These are phyloP conservation scores for Tubosaeta sp. DNA, from an alignment of 768 basidiomycete genomes.

Conservation along the genomic window DNA sequence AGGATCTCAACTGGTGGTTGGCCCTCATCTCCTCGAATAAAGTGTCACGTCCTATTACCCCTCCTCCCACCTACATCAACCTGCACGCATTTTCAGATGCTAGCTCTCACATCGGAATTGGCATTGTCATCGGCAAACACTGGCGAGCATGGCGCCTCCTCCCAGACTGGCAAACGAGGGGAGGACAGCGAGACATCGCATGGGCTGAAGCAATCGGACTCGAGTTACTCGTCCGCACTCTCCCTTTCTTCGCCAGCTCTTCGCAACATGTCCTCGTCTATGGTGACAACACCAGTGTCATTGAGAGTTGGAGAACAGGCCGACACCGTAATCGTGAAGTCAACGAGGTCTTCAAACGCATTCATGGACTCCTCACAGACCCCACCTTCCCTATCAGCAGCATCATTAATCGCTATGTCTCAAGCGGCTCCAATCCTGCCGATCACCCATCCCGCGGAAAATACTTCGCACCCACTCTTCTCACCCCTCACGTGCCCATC, in stretches of 20 bases:
- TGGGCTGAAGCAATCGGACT: constrained; percentile 20
- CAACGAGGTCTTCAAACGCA: constrained; percentile 14
- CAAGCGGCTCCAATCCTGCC: not conserved
- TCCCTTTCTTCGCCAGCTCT: not conserved
- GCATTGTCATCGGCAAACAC: too few species aligned
- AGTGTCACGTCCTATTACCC: too few species aligned
- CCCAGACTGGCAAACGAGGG: constrained; percentile 5
- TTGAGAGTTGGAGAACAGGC: constrained; percentile 12
- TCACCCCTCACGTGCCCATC: constrained; percentile 5
- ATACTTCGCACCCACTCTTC: not conserved
- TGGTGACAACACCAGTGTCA: constrained; percentile 17
- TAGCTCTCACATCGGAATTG: too few species aligned
- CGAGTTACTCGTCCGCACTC: not conserved
- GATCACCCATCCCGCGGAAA: constrained; percentile 8
- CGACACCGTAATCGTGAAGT: constrained; percentile 3
- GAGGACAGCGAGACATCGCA: constrained; percentile 9
- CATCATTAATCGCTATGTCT: not conserved
- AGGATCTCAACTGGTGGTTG: too few species aligned
- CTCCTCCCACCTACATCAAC: too few species aligned
- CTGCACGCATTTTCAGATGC: too few species aligned
- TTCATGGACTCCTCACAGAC: not conserved
- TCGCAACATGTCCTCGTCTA: not conserved
- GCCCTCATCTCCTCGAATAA: too few species aligned
- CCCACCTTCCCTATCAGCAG: not conserved
- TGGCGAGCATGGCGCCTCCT: too few species aligned